These are phyloP conservation scores for Hamigera avellanea DNA, from an alignment of 495 filamentous ascomycete species.

Conservation along the genomic window DNA sequence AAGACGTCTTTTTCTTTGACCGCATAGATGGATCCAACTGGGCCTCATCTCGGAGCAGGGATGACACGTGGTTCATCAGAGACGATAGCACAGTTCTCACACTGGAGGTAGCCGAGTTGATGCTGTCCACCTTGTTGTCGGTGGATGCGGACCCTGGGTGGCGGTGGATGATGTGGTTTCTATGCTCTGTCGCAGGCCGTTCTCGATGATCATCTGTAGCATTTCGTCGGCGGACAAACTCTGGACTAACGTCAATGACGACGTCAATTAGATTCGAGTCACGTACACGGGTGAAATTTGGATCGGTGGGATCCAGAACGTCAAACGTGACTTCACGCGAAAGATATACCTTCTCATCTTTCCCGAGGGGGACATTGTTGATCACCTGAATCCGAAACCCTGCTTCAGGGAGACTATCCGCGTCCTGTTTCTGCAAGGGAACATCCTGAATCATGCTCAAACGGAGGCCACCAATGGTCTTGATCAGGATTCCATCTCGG, in stretches of 20 bases:
- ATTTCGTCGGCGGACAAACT: slow-evolving; percentile 25
- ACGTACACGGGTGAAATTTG: slow-evolving; percentile 67
- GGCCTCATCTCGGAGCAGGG: slow-evolving; percentile 35
- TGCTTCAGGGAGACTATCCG: slow-evolving; percentile 16
- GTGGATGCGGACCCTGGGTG: slow-evolving; percentile 7
- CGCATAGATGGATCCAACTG: slow-evolving; percentile 16
- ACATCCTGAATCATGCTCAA: slow-evolving; percentile 68
- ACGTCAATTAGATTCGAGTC: slow-evolving; percentile 65
- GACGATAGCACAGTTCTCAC: slow-evolving; percentile 42
- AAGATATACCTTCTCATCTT: slow-evolving; percentile 82
- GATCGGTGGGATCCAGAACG: slow-evolving; percentile 59
- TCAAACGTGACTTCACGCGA: slow-evolving; percentile 63
- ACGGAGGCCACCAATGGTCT: slow-evolving; percentile 65
- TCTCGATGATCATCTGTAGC: slow-evolving; percentile 24
- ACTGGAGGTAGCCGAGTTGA: slow-evolving; percentile 32
- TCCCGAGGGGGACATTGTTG: slow-evolving; percentile 69
- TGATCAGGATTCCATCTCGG: slow-evolving; percentile 66
- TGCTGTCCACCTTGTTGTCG: slow-evolving; percentile 12
- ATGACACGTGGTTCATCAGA: slow-evolving; percentile 46
- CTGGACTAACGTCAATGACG: slow-evolving; percentile 44
- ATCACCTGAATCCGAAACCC: slow-evolving; percentile 65
- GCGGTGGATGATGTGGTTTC: slow-evolving; percentile 9
- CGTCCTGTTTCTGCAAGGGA: slow-evolving; percentile 19
- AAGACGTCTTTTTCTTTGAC: slow-evolving; percentile 10
- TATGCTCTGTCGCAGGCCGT: slow-evolving; percentile 13